Conservation (phyloP, 768 basidiomycete species). For the Lentinula sp. region DNA sequence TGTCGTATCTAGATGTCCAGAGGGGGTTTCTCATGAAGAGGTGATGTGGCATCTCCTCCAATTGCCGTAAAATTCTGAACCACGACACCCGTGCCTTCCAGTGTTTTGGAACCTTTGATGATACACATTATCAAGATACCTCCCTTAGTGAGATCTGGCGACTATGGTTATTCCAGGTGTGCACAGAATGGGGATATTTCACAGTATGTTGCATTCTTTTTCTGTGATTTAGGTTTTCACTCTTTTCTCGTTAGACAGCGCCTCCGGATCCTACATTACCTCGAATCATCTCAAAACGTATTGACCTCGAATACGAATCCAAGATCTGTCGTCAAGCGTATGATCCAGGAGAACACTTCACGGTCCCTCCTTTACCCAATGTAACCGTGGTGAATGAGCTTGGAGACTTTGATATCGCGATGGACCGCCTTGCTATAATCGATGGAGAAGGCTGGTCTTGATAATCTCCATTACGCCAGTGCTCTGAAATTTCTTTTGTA, state of each 20-base stretch:
- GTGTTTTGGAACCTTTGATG: constrained; percentile 87
- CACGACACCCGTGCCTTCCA: constrained; percentile 18
- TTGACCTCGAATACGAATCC: constrained; percentile 50
- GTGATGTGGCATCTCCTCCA: constrained; percentile 21
- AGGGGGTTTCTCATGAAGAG: constrained; percentile 41
- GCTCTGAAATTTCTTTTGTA: constrained; percentile 17
- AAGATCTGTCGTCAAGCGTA: constrained; percentile 53
- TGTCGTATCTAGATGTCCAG: constrained; percentile 52
- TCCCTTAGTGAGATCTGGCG: constrained; percentile 75
- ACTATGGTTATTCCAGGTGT: constrained; percentile 86
- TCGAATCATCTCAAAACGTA: constrained; percentile 71
- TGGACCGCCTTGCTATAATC: constrained; percentile 81
- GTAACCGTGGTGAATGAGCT: constrained; percentile 76
- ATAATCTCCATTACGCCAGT: background rate
- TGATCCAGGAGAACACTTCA: constrained; percentile 70
- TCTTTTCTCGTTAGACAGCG: constrained; percentile 43
- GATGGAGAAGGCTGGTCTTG: constrained; percentile 63
- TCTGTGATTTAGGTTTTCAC: background rate
- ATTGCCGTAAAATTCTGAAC: background rate
- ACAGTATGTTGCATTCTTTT: constrained; percentile 23
- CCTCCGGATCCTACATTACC: constrained; percentile 67
- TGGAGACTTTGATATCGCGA: constrained; percentile 80
- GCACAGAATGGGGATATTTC: constrained; percentile 96
- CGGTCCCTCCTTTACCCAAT: constrained; percentile 70
- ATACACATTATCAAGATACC: constrained; percentile 53